These are phyloP conservation scores for Pleurotus tuber-regium DNA, from an alignment of 768 basidiomycete genomes.

Conservation along the genomic window DNA sequence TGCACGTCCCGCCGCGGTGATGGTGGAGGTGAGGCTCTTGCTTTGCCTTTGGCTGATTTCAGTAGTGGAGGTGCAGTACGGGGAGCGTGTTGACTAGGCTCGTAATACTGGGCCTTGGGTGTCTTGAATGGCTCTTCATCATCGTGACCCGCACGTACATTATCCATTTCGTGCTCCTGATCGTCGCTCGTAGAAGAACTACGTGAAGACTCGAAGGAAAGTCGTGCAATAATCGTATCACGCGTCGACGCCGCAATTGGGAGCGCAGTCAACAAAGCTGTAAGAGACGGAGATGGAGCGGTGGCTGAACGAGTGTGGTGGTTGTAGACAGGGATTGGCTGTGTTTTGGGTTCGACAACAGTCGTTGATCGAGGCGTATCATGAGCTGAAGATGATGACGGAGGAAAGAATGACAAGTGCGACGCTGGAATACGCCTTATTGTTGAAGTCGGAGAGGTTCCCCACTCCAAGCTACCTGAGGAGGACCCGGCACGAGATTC, in stretches of 20 bases:
- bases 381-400: conserved; percentile 25
- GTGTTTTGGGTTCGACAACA: not conserved
- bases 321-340: not conserved
- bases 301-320: conserved; percentile 10
- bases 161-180: conserved; percentile 43
- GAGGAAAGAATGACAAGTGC: conserved; percentile 56
- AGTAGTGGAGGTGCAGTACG: not conserved
- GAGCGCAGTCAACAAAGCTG: conserved; percentile 43
- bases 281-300: conserved; percentile 27
- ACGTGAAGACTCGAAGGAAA: conserved; percentile 47
- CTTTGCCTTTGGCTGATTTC: not conserved
- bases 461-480: conserved; percentile 1
- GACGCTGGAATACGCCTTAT: conserved; percentile 48
- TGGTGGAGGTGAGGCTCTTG: not conserved
- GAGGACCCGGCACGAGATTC: not conserved
- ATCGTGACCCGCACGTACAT: conserved; percentile 28
- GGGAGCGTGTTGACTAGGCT: not conserved
- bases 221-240: conserved; percentile 51
- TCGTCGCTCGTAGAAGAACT: conserved; percentile 29
- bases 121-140: conserved; percentile 13
- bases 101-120: conserved; percentile 13
- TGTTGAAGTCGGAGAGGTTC: conserved; percentile 16
- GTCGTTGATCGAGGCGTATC: conserved; percentile 2
- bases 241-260: conserved; percentile 52
- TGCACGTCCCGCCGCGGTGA: conserved; percentile 9